Evolutionary conservation across 2,329 filamentous ascomycete species (phyloP).

Genomic region (Aureobasidium zeae): DNA sequence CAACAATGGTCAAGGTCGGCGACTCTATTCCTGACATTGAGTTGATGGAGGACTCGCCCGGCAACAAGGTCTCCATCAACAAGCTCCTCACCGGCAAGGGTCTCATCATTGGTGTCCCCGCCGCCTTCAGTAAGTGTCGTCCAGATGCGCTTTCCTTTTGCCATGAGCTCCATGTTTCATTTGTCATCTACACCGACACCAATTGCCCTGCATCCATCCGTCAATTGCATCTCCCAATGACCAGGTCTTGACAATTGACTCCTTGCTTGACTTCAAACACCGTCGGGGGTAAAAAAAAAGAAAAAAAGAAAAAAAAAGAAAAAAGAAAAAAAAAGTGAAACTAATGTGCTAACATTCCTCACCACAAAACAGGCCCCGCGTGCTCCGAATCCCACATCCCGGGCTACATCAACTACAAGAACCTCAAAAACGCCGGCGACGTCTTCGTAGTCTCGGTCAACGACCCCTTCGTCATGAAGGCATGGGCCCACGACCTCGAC

Average conservation of each 20-base stretch:
- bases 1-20: conserved; percentile 61
- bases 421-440: conserved; percentile 68
- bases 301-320: no score
- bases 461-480: conserved; percentile 92
- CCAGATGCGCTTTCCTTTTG: conserved; percentile 3
- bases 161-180: no score
- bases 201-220: no score
- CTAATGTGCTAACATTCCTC: conserved; percentile 1
- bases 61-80: conserved; percentile 81
- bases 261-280: no score
- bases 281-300: no score
- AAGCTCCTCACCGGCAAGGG: conserved; percentile 68
- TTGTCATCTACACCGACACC: no score
- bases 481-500: conserved; percentile 72
- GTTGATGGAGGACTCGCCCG: conserved; percentile 75
- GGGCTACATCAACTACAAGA: conserved; percentile 71
- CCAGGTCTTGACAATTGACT: no score
- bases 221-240: no score
- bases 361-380: conserved; percentile 38
- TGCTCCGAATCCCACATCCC: conserved; percentile 69
- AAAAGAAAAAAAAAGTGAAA: not conserved
- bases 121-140: conserved; percentile 37
- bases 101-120: conserved; percentile 73
- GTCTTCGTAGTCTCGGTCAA: conserved; percentile 91
- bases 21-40: conserved; percentile 70